Conservation (phyloP, 2,329 filamentous ascomycete species). For the Hymenoscyphus albidus region DNA sequence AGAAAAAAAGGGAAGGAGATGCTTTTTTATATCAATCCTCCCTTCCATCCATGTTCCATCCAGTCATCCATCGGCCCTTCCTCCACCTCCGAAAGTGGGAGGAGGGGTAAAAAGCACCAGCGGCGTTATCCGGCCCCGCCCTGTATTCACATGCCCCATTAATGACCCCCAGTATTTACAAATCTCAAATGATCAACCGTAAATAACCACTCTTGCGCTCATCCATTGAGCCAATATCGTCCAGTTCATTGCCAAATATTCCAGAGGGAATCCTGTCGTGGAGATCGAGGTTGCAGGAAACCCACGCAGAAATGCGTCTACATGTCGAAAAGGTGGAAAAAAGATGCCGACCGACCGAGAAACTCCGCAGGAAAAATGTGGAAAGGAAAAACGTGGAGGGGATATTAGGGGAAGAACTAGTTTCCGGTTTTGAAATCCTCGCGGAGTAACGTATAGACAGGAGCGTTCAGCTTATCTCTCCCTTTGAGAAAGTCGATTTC, state of each 20-base stretch:
- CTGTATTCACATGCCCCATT: background rate
- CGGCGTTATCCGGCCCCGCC: background rate
- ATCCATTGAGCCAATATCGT: background rate
- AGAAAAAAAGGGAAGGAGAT: background rate
- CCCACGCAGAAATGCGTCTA: background rate
- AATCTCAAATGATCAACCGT: background rate
- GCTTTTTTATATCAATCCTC: background rate
- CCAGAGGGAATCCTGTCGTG: background rate
- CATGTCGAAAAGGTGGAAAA: background rate
- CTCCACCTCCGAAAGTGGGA: background rate
- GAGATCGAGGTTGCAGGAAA: background rate
- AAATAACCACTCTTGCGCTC: background rate
- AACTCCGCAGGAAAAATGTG: background rate
- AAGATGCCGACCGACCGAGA: background rate
- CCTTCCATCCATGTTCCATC: too few relatives aligned
- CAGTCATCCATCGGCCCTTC: too few relatives aligned
- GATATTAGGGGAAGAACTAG: background rate
- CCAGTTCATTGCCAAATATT: background rate
- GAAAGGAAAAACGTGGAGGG: background rate
- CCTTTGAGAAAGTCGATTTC: conserved; percentile 93
- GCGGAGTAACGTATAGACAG: conserved; percentile 75
- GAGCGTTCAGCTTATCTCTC: conserved; percentile 79
- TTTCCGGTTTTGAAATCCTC: conserved; percentile 22
- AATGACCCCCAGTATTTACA: background rate
- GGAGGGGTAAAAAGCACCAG: background rate